Base-by-base conservation (phyloP, 331 rosid genomes). In the Rosa hybrid region DNA sequence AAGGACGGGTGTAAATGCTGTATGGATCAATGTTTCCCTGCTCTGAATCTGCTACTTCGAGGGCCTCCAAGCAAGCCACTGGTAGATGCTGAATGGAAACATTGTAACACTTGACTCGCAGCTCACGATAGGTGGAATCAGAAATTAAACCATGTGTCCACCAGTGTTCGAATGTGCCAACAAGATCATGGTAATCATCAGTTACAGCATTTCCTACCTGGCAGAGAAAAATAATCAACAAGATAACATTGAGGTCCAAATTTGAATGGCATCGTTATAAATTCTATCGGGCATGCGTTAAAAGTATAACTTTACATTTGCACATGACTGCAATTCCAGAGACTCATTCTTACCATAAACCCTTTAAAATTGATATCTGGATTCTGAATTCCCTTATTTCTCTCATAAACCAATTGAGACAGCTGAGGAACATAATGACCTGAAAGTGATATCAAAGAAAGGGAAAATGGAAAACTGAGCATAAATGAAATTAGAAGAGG, bases 401-500 rank as follows among this genome's bases (percentile, higher is more conserved):
- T 87, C 78, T 76, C 81, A 81, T 93, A 79, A 81, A 96, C 85
- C 80, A 93, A 48, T 80, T 96, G 90, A 81, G 96, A 87, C 87
- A 96, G 68, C 85, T 91, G 99, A 76, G 96, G 99, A 88, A 93
- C 91, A 85, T 90, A 96, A 78, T 96, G 98, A 78, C 99, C 99
- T 93, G 86, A 86, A 86, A 81, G 73, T 23, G 54, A 69, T 54
- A 74, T 56, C 57, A 79, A 78, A 64, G 45, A 81, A 54, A 67
- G 51, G 38, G 1, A 34, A 38, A 67, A 38, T 67, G 69, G 44
- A 46, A 53, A 77, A 48, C 67, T 71, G 71, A 76, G 75, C n/a
- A 85, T 30, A 68, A 27, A 69, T 69, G 20, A 57, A 44, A 25
- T 14, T 72, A 12, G 8, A 45, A 46, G 76, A 63, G 20, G 63